Conservation (phyloP, 1,284 basidiomycete genomes). For the Fomitiporia mediterranea region DNA sequence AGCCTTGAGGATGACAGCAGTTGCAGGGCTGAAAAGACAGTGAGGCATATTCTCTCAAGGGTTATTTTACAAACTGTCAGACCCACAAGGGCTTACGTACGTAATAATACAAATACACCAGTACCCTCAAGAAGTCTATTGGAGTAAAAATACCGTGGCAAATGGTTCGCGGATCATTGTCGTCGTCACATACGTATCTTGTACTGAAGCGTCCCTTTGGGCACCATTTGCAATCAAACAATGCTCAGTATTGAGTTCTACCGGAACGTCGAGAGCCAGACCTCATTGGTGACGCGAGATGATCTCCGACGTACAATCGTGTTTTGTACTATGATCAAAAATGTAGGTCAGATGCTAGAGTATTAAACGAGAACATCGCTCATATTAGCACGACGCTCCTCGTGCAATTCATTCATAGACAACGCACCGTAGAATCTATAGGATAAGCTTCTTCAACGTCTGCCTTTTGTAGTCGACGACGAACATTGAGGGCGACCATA, state of each 20-base stretch:
- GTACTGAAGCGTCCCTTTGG: too few species aligned
- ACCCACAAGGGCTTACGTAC: neutral
- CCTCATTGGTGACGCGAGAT: neutral
- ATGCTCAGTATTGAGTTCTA: too few species aligned
- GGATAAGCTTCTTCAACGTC: neutral
- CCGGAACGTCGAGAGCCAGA: neutral
- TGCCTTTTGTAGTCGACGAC: neutral
- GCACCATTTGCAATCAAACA: too few species aligned
- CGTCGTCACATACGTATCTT: neutral
- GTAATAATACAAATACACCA: neutral
- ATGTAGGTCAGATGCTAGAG: neutral
- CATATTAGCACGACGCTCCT: neutral
- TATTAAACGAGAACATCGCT: neutral
- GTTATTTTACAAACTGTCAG: neutral
- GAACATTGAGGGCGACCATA: constrained; percentile 1
- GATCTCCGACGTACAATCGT: neutral
- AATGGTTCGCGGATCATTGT: constrained; percentile 5
- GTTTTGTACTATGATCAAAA: neutral
- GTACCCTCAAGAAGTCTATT: neutral
- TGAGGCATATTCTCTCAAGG: too few species aligned
- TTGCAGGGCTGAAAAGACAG: too few species aligned
- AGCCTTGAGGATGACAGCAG: too few species aligned
- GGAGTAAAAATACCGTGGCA: neutral
- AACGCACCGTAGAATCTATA: neutral
- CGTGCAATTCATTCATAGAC: neutral